Base-by-base conservation (phyloP, 148 eudicot species). In the Rhododendron griersonianum region DNA sequence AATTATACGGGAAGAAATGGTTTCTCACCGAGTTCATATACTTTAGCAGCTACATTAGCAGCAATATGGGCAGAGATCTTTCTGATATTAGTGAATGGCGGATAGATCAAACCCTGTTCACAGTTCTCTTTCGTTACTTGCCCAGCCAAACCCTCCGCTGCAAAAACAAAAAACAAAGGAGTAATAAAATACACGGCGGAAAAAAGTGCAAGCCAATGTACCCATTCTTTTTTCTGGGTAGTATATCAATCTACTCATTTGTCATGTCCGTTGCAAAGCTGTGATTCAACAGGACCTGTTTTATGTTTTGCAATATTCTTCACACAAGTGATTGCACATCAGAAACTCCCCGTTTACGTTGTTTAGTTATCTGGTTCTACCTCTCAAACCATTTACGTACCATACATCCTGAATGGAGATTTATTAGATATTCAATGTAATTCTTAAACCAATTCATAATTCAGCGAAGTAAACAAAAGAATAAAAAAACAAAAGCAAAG, bases 131-230 rank as follows among this genome's bases (percentile, higher is more conserved):
- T 81, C 18, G 93, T 89, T 81, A 96, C 97, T 93, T 95, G 95
- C 84, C 90, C 93, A 73, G 98, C 99, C 88, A 95, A 92, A 67
- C 95, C 99, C 91, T 96, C 98, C 75, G 99, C 99, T 96, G 93
- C 73, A 47, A 83, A 67, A 79, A 11, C 18, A 55, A 53, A 69
- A 83, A 30, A 25, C 61, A 55, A 28, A 1, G 33, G 8, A 30
- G 39, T 28, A 14, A 71, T 28, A 30, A 71, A 33, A 14, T 50
- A 83, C 14, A 18, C 19, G 44, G 2, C 23, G 9, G 13, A 69
- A 15, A 47, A 11, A 13, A 71, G 25, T 14, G 28, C 78, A 28
- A 83, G 21, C 69, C 48, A 81, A 57, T 19, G 28, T 10, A 81
- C 7, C 69, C 69, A 28, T 21, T 73, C 4, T 30, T 13, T 30